phyloP scores from a whole-genome alignment of 2,329 filamentous ascomycete species.

The Pestalotiopsis sp. region DNA sequence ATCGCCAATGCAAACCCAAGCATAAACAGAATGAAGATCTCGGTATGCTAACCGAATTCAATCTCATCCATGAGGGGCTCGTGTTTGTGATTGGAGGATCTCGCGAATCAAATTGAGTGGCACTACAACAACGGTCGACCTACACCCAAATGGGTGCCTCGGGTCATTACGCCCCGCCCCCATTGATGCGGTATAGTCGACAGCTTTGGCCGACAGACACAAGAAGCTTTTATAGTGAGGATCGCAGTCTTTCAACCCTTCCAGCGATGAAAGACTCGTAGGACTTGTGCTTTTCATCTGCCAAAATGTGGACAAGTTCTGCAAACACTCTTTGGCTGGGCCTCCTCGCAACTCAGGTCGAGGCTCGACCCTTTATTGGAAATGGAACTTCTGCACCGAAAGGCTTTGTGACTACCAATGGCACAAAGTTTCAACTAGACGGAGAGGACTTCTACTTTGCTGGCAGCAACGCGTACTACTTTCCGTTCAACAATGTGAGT shows the following conservation, averaged over 20 bases:
- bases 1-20: neutral
- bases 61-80: neutral
- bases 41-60: conserved; percentile 6
- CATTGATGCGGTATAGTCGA: conserved; percentile 1
- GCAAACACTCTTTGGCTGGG: neutral
- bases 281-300: neutral
- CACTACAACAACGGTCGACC: neutral
- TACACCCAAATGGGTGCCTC: neutral
- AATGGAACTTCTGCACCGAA: conserved; percentile 14
- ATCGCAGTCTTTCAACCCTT: neutral
- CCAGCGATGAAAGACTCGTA: neutral
- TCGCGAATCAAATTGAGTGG: neutral
- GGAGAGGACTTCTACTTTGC: conserved; percentile 58
- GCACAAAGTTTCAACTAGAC: conserved; percentile 51
- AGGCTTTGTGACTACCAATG: conserved; percentile 51
- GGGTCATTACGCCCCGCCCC: neutral
- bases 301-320: neutral
- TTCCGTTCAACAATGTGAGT: conserved; percentile 52
- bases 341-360: neutral
- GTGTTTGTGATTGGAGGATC: conserved; percentile 5
- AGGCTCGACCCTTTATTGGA: neutral
- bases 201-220: neutral
- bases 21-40: neutral
- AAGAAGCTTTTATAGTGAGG: neutral
- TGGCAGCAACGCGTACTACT: conserved; percentile 57